Conservation (phyloP, 306 rosid genomes). For the Crotalaria pallida region DNA sequence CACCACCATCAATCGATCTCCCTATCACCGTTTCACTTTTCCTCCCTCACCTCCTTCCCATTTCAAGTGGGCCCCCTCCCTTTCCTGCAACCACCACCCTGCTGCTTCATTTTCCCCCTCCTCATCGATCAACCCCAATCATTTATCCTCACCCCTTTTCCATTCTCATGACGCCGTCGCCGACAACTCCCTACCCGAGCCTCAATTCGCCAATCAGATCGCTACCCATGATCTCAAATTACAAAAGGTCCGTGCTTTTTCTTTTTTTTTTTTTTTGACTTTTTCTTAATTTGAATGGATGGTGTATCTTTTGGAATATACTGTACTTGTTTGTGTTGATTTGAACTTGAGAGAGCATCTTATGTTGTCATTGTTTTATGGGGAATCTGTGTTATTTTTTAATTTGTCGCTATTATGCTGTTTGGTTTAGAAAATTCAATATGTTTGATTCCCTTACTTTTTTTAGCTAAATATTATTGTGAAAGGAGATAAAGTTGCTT, state of each 20-base stretch:
- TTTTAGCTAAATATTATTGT: neutral
- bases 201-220: constrained; percentile 35
- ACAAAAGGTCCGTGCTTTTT: constrained; percentile 49
- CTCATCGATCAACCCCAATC: constrained; percentile 2
- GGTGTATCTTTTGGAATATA: constrained; percentile 2
- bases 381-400: neutral
- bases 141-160: constrained; percentile 1
- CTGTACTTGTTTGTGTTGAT: neutral
- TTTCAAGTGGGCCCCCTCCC: constrained; percentile 18
- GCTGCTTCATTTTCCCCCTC: neutral
- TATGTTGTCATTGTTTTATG: neutral
- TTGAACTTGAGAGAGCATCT: constrained; percentile 9
- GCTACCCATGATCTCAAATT: constrained; percentile 18
- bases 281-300: neutral
- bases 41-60: constrained; percentile 20
- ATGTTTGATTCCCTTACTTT: neutral
- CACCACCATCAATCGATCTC: constrained; percentile 32
- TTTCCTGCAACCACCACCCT: constrained; percentile 37
- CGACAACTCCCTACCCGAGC: constrained; percentile 21
- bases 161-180: constrained; percentile 21
- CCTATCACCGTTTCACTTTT: constrained; percentile 38
- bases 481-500: neutral
- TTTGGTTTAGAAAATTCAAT: neutral
- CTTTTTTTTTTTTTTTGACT: neutral
- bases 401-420: neutral